phyloP scores from a whole-genome alignment of 352 stramenopile genomes.

The Discostella stelligera region DNA sequence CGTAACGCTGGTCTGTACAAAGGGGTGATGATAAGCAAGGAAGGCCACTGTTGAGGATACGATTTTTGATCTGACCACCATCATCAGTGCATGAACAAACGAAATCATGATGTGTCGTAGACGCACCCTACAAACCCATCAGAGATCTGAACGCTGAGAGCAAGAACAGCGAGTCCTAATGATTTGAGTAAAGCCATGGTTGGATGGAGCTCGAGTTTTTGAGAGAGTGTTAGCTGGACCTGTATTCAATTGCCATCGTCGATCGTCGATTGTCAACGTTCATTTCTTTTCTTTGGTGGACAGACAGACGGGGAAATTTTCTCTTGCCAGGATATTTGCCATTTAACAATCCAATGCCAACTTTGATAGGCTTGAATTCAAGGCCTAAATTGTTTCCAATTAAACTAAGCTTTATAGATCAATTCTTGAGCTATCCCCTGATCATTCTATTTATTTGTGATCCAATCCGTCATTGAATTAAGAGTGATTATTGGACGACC shows the following conservation, averaged over 20 bases:
- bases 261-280: no score
- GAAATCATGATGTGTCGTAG: background rate
- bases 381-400: no score
- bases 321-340: no score
- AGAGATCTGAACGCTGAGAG: constrained; percentile 17
- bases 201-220: background rate
- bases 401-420: no score
- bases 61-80: background rate
- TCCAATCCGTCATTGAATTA: no score
- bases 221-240: background rate
- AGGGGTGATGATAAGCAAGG: background rate
- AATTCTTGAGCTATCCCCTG: no score
- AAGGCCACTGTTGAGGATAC: background rate
- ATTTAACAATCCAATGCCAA: no score
- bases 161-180: constrained; percentile 7
- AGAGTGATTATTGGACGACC: no score
- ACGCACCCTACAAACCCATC: constrained; percentile 34
- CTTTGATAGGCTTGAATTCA: no score
- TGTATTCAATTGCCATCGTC: background rate
- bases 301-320: no score
- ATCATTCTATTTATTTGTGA: no score
- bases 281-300: no score
- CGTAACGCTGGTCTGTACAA: constrained; percentile 3
- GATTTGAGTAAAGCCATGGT: constrained; percentile 16
- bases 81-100: constrained; percentile 3